Evolutionary conservation across 2,329 filamentous ascomycete genomes (phyloP), one percentile per base, ranked within the genome.

Genomic region (Cladophialophora carrionii): DNA sequence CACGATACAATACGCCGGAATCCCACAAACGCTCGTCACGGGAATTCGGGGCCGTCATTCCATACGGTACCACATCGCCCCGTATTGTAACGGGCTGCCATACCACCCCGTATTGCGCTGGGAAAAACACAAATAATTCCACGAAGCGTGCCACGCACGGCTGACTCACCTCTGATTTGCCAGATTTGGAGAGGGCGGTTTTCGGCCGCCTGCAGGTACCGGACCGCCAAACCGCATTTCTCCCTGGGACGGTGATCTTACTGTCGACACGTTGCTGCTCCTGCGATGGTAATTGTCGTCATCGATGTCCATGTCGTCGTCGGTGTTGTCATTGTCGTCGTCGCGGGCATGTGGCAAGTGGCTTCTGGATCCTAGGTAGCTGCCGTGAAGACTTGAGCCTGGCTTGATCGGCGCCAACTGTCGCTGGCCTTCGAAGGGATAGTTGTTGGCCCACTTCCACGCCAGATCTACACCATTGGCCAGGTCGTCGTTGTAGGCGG

Each of bases 161-260:
- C 31, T 57, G 56, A 72, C 70, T 71, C 34, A 72, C 70, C 69
- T 65, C 62, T 70, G 69, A 58, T 68, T 70, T 63, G 65, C 61
- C 32, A 51, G 56, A 32, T 60, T 62, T 51, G 69, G 70, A 31
- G 69, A 71, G 5, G 70, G 62, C 22, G 64, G 68, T 49, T 65
- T 68, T 41, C 67, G 66, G 37, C 61, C 53, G 22, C 69, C 53
- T 92, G 74, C 95, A 94, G 74, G 94, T 90, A 76, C 95, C 90
- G 53, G 90, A 85, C 76, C 95, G 90, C 67, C 69, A 41, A 64
- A 58, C 9, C 57, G 55, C 54, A 68, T 64, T 14, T 65, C 63
- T 29, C 53, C 57, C 26, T 57, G 68, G 31, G 62, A 65, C 20
- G 59, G 65, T n/a, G 61, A 64, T 41, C 60, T 61, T 14, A 63